Evolutionary conservation across 306 rosid genomes (phyloP), one percentile per base, ranked within the genome.

Genomic region (Herpetospermum pedunculosum): DNA sequence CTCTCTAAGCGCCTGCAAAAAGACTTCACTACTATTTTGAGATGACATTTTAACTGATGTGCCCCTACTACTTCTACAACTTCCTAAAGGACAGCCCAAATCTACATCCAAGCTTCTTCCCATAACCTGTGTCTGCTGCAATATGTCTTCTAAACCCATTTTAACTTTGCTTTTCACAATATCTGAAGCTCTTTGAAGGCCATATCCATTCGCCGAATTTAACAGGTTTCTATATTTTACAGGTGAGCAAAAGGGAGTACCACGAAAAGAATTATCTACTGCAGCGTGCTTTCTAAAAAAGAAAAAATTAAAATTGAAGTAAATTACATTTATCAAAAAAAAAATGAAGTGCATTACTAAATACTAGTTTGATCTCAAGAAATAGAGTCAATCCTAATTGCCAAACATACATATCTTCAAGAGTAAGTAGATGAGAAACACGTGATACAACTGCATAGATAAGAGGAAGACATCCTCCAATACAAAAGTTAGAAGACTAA

Each of bases 1-100:
- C 69, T 91, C 96, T 78, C 86, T 91, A 79, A 95, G 97, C 70
- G 97, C 96, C 88, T 85, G 90, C 87, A 95, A 82, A 84, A 95
- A 75, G 21, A 87, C 63, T 70, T 87, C 96, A 80, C 82, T 85
- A 72, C 90, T 81, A 88, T 78, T 83, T 41, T 50, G 80, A 59
- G 88, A 80, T 57, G 87, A 84, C 78, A 81, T 50, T 81, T 75
- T 83, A 86, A 76, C 50, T 81, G 84, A 80, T 72, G 83, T 70
- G 85, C 78, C 87, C 59, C 78, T 84, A 85, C 83, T 80, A 73
- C 74, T 82, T 81, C 83, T 82, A 84, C 72, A 86, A 82, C 76
- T 81, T 85, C 89, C 96, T 71, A 81, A 70, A 32, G 91, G 85
- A 50, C 83, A 78, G 74, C 85, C 77, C 80, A 78, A 72, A 84